Base-by-base conservation (phyloP, 441 rosid species). In the Adansonia madagascariensis region DNA sequence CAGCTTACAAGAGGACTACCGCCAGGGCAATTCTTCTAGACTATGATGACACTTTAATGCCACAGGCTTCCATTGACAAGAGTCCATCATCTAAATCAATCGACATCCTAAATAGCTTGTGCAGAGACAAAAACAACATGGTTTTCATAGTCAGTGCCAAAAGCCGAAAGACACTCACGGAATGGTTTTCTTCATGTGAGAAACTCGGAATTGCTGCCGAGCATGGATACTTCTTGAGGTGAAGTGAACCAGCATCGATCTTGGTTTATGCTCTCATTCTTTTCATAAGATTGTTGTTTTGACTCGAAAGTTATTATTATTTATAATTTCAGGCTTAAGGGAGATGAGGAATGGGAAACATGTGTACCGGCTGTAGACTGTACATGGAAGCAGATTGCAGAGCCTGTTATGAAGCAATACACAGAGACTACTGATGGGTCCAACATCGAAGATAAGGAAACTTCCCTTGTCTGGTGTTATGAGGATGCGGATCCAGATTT, bases 401-500 rank as follows among this genome's bases (percentile, higher is more conserved):
- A 92, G 68, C 98, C 98, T 18, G 97, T 93, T 76, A 92, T 93
- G 98, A 90, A 87, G 77, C 98, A 91, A 52, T 92, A 93, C 86
- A 92, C 89, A 0, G 98, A 93, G 79, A 91, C 95, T 78, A 92
- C 98, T 0, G 98, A 93, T 77, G 97, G 97, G 43, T 93, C 98
- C 15, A 87, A 92, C 55, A 91, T 93, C 14, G 98, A 93, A 83
- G 91, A 92, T 77, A 92, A 88, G 78, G 98, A 93, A 86, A 93
- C 98, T 1, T 82, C 98, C 27, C 80, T 92, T 2, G 97, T 90
- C 9, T 93, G 98, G 98, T 84, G 83, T 80, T 93, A 87, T 64
- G 98, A 93, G 79, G 98, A 92, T 81, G 98, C 98, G 1, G 98
- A 93, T 74, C 95, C 93, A 5, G 98, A 93, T 82, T 93, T 92